These are phyloP conservation scores for Emergomyces pasteurianus DNA, from an alignment of 2,329 filamentous ascomycete genomes.

Conservation along the genomic window DNA sequence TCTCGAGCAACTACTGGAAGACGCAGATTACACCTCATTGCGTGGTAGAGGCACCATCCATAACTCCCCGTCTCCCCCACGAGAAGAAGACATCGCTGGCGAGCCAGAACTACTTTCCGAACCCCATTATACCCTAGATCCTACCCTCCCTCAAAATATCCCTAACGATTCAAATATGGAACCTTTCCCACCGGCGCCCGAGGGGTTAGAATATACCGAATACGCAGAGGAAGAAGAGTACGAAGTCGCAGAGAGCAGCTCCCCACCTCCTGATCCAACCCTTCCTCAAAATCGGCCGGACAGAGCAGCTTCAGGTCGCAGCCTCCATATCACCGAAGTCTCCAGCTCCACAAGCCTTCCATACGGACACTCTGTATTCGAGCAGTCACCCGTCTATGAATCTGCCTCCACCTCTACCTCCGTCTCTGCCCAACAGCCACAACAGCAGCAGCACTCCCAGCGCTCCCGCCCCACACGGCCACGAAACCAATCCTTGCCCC, in stretches of 20 bases:
- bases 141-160: slow-evolving; percentile 12
- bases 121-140: slow-evolving; percentile 1
- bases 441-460: slow-evolving; percentile 22
- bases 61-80: slow-evolving; percentile 2
- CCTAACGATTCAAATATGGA: slow-evolving; percentile 7
- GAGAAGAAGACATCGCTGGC: slow-evolving; percentile 10
- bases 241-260: background rate
- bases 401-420: slow-evolving; percentile 8
- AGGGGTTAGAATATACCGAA: slow-evolving; percentile 2
- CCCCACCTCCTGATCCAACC: slow-evolving; percentile 27
- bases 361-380: slow-evolving; percentile 2
- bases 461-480: slow-evolving; percentile 6
- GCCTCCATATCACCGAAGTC: slow-evolving; percentile 6
- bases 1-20: slow-evolving; percentile 32
- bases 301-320: slow-evolving; percentile 16
- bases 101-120: background rate
- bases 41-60: slow-evolving; percentile 6
- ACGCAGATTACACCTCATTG: slow-evolving; percentile 28
- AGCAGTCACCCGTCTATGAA: slow-evolving; percentile 10
- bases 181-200: slow-evolving; percentile 7
- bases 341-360: slow-evolving; percentile 4
- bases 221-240: background rate
- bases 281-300: slow-evolving; percentile 37
- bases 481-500: slow-evolving; percentile 16
- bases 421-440: slow-evolving; percentile 17